Percentiles rank a stretch among this genome's conserved stretches.
phyloP scores from a whole-genome alignment of 768 basidiomycete genomes.

The Phaeolepiota aurea region DNA sequence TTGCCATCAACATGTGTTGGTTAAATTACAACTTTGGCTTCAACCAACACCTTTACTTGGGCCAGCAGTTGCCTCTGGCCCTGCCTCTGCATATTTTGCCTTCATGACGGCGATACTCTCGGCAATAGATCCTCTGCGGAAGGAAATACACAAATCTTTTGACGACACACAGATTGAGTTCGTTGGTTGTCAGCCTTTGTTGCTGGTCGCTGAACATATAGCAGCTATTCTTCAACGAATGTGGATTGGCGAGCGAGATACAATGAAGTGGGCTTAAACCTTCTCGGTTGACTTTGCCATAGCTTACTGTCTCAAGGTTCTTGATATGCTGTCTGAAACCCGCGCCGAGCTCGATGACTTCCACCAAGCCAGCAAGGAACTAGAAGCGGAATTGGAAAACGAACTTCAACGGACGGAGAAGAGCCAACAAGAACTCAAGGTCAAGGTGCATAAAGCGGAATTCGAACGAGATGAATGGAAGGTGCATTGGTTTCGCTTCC shows the following conservation, averaged over 20 bases:
- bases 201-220: slow-evolving; percentile 11
- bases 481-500: slow-evolving; percentile 40
- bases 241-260: slow-evolving; percentile 77
- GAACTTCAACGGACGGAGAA: slow-evolving; percentile 87
- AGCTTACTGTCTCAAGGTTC: slow-evolving; percentile 32
- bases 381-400: slow-evolving; percentile 88
- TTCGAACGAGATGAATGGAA: slow-evolving; percentile 88
- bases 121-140: slow-evolving; percentile 47
- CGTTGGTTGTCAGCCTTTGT: slow-evolving; percentile 9
- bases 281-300: slow-evolving; percentile 1
- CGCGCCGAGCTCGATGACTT: slow-evolving; percentile 83
- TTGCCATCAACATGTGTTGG: not conserved
- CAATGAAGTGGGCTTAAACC: slow-evolving; percentile 40
- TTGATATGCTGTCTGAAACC: slow-evolving; percentile 79
- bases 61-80: slow-evolving; percentile 5
- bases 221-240: slow-evolving; percentile 44
- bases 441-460: slow-evolving; percentile 64
- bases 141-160: slow-evolving; percentile 51
- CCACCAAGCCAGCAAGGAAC: slow-evolving; percentile 79
- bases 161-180: slow-evolving; percentile 65
- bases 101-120: slow-evolving; percentile 61
- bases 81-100: slow-evolving; percentile 5
- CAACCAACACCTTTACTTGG: not conserved
- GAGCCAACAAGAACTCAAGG: slow-evolving; percentile 70
- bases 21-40: not conserved